Evolutionary conservation across 2,329 filamentous ascomycete species (phyloP).

Genomic region (Hypoxylon sp.): DNA sequence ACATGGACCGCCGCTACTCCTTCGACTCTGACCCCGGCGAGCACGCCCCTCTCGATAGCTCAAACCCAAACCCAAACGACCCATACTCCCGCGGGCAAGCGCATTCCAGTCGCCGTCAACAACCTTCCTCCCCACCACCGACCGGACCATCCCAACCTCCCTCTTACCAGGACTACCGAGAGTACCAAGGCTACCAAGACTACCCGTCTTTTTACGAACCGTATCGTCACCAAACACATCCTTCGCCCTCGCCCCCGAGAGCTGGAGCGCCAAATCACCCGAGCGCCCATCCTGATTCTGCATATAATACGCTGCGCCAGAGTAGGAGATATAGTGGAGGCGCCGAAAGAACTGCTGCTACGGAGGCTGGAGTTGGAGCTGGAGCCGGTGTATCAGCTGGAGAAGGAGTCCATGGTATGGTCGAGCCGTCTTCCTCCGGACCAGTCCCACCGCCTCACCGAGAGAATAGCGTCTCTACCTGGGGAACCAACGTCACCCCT

Average conservation of each 20-base stretch:
- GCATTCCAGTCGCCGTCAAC: slow-evolving; percentile 30
- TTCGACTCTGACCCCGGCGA: slow-evolving; percentile 50
- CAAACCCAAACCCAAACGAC: slow-evolving; percentile 40
- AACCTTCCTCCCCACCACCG: slow-evolving; percentile 29
- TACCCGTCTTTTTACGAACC: slow-evolving; percentile 36
- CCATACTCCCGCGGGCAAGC: slow-evolving; percentile 24
- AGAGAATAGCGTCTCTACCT: slow-evolving; percentile 39
- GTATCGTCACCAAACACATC: slow-evolving; percentile 37
- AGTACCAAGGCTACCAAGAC: slow-evolving; percentile 43
- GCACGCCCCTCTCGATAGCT: slow-evolving; percentile 49
- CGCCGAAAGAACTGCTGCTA: slow-evolving; percentile 39
- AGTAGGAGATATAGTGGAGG: slow-evolving; percentile 53
- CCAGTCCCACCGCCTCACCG: slow-evolving; percentile 50
- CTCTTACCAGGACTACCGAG: slow-evolving; percentile 43
- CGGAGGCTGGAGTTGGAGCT: slow-evolving; percentile 39
- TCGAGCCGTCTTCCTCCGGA: slow-evolving; percentile 41
- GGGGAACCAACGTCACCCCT: slow-evolving; percentile 63
- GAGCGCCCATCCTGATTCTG: slow-evolving; percentile 55
- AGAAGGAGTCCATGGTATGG: slow-evolving; percentile 34
- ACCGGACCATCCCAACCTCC: slow-evolving; percentile 35
- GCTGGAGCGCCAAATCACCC: slow-evolving; percentile 32
- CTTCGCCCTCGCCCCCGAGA: slow-evolving; percentile 39
- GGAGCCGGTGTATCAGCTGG: slow-evolving; percentile 43
- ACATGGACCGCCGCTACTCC: slow-evolving; percentile 51
- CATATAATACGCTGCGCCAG: slow-evolving; percentile 53